Evolutionary conservation across 2,329 filamentous ascomycete genomes (phyloP).

Genomic region (Dryadomyces quercus-mongolicae): DNA sequence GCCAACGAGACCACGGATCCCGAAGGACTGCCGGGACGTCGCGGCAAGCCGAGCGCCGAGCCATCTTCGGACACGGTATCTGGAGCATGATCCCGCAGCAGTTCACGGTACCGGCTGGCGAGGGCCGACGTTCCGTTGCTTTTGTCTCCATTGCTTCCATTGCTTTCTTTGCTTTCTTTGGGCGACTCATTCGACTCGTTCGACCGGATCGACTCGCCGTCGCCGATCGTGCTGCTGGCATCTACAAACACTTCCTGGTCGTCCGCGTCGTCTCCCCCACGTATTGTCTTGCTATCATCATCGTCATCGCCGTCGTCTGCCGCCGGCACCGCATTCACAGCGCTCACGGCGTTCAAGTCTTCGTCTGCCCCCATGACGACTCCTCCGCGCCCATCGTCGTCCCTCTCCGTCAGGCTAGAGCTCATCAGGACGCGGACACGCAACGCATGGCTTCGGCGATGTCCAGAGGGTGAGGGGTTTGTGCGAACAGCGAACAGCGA

Average conservation of each 20-base stretch:
- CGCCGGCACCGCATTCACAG: not conserved
- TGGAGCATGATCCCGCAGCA: slow-evolving; percentile 29
- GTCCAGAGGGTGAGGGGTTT: not conserved
- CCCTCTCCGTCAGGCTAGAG: slow-evolving; percentile 13
- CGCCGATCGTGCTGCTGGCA: not conserved
- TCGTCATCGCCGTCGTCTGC: slow-evolving; percentile 18
- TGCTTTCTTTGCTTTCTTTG: no score
- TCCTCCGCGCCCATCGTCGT: slow-evolving; percentile 6
- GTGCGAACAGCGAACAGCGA: not conserved
- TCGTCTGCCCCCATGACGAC: slow-evolving; percentile 8
- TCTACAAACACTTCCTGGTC: no score
- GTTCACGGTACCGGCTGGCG: slow-evolving; percentile 30
- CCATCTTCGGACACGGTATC: slow-evolving; percentile 40
- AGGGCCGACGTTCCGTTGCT: slow-evolving; percentile 18
- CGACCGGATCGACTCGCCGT: not conserved
- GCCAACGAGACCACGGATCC: slow-evolving; percentile 63
- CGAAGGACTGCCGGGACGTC: slow-evolving; percentile 52
- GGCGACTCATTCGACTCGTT: no score
- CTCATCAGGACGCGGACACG: slow-evolving; percentile 11
- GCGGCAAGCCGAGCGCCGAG: slow-evolving; percentile 35
- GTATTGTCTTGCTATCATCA: slow-evolving; percentile 31
- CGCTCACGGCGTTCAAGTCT: slow-evolving; percentile 4
- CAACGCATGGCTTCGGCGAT: slow-evolving; percentile 12
- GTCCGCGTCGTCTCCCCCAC: slow-evolving; percentile 18
- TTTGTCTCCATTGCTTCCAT: not conserved